Percentiles rank a stretch among this genome's conserved stretches.
Conservation (phyloP, 352 stramenopile genomes). For the Pythium grandisporangium region DNA sequence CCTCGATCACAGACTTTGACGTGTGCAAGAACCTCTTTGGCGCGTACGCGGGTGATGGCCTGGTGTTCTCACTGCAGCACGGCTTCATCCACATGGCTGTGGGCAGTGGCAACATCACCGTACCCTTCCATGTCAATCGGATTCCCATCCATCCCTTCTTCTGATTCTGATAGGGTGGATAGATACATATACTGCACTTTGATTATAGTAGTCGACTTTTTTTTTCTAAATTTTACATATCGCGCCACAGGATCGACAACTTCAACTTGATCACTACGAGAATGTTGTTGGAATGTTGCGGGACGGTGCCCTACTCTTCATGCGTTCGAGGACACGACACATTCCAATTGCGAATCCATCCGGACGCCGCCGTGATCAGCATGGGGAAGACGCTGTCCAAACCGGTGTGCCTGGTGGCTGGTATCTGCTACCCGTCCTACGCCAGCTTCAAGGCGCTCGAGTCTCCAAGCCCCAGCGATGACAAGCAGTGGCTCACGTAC, state of each 20-base stretch:
- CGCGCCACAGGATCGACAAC: too few relatives aligned
- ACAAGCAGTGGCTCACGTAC: constrained; percentile 91
- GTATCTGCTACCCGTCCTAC: constrained; percentile 57
- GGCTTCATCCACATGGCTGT: constrained; percentile 46
- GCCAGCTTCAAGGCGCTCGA: constrained; percentile 75
- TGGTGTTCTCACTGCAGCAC: constrained; percentile 59
- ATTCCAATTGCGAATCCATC: constrained; percentile 19
- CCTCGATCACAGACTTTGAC: constrained; percentile 47
- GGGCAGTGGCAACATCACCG: constrained; percentile 54
- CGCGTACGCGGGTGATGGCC: constrained; percentile 51
- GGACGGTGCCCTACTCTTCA: too few relatives aligned
- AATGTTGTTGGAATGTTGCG: constrained; percentile 1
- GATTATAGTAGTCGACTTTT: too few relatives aligned
- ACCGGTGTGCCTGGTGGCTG: constrained; percentile 35
- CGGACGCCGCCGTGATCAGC: constrained; percentile 1
- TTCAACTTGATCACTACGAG: too few relatives aligned
- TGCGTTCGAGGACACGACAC: too few relatives aligned
- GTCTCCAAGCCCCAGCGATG: constrained; percentile 28
- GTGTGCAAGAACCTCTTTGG: constrained; percentile 52
- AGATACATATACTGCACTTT: too few relatives aligned
- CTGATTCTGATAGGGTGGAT: too few relatives aligned
- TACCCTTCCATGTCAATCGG: constrained; percentile 56
- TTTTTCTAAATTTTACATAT: too few relatives aligned
- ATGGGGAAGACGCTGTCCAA: constrained; percentile 53
- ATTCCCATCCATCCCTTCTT: constrained; percentile 60